Base-by-base conservation (phyloP, 1,139 yeast species). In the Blastobotrys raffinosifermentans region DNA sequence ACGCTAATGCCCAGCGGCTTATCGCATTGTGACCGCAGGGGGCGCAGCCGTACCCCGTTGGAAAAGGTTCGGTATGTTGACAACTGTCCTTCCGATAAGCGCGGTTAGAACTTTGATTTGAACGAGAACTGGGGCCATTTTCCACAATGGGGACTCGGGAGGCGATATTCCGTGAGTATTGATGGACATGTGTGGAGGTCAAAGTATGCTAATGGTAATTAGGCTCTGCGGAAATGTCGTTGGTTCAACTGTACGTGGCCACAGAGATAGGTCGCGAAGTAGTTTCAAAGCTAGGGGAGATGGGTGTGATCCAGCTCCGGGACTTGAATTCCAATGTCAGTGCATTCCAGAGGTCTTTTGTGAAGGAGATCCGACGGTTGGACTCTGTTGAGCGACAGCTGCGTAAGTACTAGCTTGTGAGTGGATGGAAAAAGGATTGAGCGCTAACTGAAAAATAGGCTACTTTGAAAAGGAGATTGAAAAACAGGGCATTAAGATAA, bases 181-280 rank as follows among this genome's bases (percentile, higher is more conserved):
- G n/a, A 2, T n/a, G 16, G 30, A 15, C 21, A 27, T 32, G 30
- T 13, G 5, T 26, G 23, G 8, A 13, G 27, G 15, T 11, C 14
- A n/a, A 13, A 10, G 10, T 13, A 15, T 4, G 21, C 13, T 3
- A 26, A 32, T 20, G n/a, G 26, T 32, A 26, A 31, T 22, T 37
- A 67, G 71, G 94, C 64, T 84, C 96, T 38, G 96, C 97, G 64
- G 94, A 93, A 41, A 89, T 91, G 97, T 73, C 87, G 31, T 71
- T 89, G 47, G 87, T 89, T 29, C 97, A 91, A 65, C 74, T 91
- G 57, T 91, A 84, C 61, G 78, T 91, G 37, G 86, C 97, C n/a
- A 76, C 80, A 22, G 98, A 91, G 60, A 76, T 86, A 43, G 84
- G 94, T 5, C 70, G 97, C 46, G 94, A 87, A 45, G 79, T 86